Conservation (phyloP, 73 alveolate species). For the Tetrahymena thermophila region DNA sequence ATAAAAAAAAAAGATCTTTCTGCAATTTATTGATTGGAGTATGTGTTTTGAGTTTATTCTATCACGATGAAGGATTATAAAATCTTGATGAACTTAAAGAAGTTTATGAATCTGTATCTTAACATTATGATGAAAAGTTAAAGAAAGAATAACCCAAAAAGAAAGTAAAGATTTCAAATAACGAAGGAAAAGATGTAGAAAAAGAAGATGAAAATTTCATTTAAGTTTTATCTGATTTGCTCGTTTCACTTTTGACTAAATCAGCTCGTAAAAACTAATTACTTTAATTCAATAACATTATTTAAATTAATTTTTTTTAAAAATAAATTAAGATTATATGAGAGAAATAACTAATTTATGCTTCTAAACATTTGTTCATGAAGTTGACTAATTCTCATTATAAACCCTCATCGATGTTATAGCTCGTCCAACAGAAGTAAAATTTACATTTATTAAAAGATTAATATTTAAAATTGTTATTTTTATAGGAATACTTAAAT, state of each 20-base stretch:
- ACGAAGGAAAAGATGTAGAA: not conserved
- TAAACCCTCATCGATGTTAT: not conserved
- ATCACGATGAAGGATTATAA: not conserved
- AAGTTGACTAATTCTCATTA: not conserved
- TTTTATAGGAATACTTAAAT: not conserved
- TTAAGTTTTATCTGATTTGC: not conserved
- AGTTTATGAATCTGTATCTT: not conserved
- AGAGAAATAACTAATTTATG: not conserved
- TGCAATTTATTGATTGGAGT: not conserved
- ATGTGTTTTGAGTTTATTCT: not conserved
- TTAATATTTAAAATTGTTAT: not conserved
- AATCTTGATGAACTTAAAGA: conserved; percentile 1
- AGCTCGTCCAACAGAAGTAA: not conserved
- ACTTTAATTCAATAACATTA: not conserved
- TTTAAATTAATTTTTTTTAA: not conserved
- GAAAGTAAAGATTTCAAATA: not conserved
- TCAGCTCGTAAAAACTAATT: not conserved
- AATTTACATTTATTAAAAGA: not conserved
- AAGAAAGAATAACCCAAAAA: not conserved
- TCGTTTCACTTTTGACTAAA: not conserved
- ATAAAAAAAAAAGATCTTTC: not conserved
- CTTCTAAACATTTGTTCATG: not conserved
- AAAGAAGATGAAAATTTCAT: not conserved
- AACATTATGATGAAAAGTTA: not conserved
- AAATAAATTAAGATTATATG: not conserved